phyloP scores from a whole-genome alignment of 2,329 filamentous ascomycete species.

The Aspergillus fischeri region DNA sequence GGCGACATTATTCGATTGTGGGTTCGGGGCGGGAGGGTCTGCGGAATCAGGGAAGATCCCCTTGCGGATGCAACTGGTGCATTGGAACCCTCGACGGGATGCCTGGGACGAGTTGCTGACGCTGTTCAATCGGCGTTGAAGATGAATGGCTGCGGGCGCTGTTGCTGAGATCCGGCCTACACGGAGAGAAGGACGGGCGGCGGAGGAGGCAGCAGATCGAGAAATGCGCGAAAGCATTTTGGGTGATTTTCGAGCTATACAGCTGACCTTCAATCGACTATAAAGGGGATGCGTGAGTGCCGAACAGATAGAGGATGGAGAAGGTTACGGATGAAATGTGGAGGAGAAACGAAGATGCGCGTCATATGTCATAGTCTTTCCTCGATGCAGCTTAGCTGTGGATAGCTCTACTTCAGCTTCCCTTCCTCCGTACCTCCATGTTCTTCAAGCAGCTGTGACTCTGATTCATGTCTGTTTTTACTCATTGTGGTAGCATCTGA shows the following conservation, averaged over 20 bases:
- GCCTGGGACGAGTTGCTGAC: constrained; percentile 7
- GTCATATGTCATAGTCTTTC: constrained; percentile 6
- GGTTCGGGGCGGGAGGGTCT: constrained; percentile 46
- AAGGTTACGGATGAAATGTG: background rate
- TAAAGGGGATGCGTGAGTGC: background rate
- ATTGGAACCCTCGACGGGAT: constrained; percentile 30
- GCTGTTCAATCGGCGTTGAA: constrained; percentile 9
- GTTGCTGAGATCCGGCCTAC: constrained; percentile 13
- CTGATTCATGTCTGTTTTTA: background rate
- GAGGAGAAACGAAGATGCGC: background rate
- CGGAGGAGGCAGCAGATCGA: constrained; percentile 30
- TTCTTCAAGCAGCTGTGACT: background rate
- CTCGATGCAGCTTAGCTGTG: background rate
- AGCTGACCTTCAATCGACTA: background rate
- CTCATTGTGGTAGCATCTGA: background rate
- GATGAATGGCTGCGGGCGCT: constrained; percentile 8
- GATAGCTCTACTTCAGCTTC: background rate
- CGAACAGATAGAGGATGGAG: background rate
- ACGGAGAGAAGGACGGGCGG: constrained; percentile 20
- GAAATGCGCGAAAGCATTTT: constrained; percentile 42
- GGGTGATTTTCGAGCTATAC: background rate
- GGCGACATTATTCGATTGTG: constrained; percentile 38
- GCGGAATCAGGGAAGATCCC: constrained; percentile 59
- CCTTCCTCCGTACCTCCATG: background rate
- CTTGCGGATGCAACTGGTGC: constrained; percentile 35